phyloP scores from a whole-genome alignment of 2,329 filamentous ascomycete species.

The Rhynchosporium secalis region DNA sequence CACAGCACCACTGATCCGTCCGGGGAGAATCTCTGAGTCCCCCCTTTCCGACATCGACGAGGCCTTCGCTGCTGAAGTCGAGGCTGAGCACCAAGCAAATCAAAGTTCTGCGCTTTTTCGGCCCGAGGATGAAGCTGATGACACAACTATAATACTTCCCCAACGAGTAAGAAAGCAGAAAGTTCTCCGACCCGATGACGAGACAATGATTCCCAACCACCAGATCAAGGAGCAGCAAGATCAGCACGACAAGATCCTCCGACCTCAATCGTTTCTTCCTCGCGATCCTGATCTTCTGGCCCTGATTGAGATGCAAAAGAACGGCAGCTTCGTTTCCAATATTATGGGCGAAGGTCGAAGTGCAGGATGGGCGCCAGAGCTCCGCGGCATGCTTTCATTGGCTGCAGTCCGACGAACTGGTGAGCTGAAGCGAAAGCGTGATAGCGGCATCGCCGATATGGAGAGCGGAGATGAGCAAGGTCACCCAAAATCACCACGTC shows the following conservation, averaged over 20 bases:
- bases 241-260: conserved; percentile 83
- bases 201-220: conserved; percentile 73
- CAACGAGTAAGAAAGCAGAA: conserved; percentile 79
- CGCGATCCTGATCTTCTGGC: conserved; percentile 84
- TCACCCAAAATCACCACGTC: conserved; percentile 63
- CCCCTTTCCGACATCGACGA: conserved; percentile 70
- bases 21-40: conserved; percentile 66
- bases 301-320: conserved; percentile 88
- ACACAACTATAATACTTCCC: conserved; percentile 58
- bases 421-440: conserved; percentile 91
- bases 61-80: conserved; percentile 58
- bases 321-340: conserved; percentile 83
- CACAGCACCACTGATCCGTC: conserved; percentile 50
- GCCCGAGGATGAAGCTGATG: conserved; percentile 54
- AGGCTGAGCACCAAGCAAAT: conserved; percentile 50
- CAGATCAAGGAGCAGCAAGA: conserved; percentile 86
- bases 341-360: conserved; percentile 80
- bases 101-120: conserved; percentile 59
- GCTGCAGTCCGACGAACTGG: conserved; percentile 74
- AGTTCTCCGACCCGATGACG: conserved; percentile 73
- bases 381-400: conserved; percentile 87
- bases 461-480: conserved; percentile 63
- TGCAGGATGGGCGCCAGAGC: conserved; percentile 84
- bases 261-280: conserved; percentile 78
- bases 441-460: conserved; percentile 80